Evolutionary conservation across 2,329 filamentous ascomycete species (phyloP), one percentile per base, ranked within the genome.

Genomic region (Aspergillus sergii): DNA sequence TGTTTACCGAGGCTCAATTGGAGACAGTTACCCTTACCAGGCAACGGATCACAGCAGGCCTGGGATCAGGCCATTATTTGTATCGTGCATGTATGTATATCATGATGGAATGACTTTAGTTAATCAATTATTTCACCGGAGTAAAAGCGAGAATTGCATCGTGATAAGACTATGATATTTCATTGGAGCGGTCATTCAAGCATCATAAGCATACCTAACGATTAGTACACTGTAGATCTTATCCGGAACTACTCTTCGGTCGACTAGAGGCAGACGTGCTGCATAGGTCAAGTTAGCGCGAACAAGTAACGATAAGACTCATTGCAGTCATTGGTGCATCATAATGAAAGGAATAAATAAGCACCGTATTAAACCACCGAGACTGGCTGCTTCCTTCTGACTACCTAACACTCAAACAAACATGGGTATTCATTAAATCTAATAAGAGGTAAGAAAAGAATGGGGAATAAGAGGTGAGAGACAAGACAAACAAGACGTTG

Each of bases 111-210:
- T n/a, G 39, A 41, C 39, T 8, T n/a, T 41, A 41, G 16, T 41
- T 48, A 26, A 26, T 48, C 23, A 48, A 7, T 16, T 7, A 48
- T 48, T 26, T 28, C 4, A 48, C 45, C 23, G 9, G 43, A 2
- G 12, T 7, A 64, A 62, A 64, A 62, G 56, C 30, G 65, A 62
- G 39, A 8, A 23, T 28, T 30, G 32, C 57, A 57, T 54, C 19
- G 9, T 57, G 64, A 66, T 66, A 66, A 64, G 62, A 21, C 23
- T 23, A 14, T 4, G 43, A 12, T 21, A 39, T 61, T 36, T 57
- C 39, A 65, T 65, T 65, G 61, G 64, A 59, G 54, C 48, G 6
- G 34, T 45, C 34, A 39, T 55, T 39, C 11, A 48, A 28, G 45
- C 46, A 50, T 28, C 23, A 50, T 23, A 21, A 46, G 43, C 21